These are phyloP conservation scores for Leccinum rimulosum DNA, from an alignment of 768 basidiomycete genomes.

Conservation along the genomic window DNA sequence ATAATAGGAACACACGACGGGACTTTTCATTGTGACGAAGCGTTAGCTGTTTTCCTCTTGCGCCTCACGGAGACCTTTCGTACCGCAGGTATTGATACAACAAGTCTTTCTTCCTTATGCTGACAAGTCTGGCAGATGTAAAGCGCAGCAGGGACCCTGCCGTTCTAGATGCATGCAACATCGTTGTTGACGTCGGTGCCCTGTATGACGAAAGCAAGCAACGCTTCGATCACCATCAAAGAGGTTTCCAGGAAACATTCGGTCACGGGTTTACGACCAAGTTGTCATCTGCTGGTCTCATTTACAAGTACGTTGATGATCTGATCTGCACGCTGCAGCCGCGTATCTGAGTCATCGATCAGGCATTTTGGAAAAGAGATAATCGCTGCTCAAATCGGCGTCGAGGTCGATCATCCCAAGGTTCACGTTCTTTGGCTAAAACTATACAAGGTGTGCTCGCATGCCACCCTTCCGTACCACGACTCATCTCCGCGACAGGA, in stretches of 20 bases:
- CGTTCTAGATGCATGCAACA: conserved; percentile 76
- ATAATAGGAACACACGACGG: conserved; percentile 93
- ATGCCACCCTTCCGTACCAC: not conserved
- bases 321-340: not conserved
- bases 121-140: conserved; percentile 41
- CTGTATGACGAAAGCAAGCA: conserved; percentile 78
- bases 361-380: conserved; percentile 91
- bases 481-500: conserved; percentile 46
- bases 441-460: conserved; percentile 65
- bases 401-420: conserved; percentile 54
- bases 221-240: conserved; percentile 95
- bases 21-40: conserved; percentile 97
- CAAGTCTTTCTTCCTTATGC: not conserved
- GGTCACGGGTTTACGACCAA: conserved; percentile 87
- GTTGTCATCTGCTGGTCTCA: conserved; percentile 85
- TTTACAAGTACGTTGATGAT: conserved; percentile 77
- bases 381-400: conserved; percentile 58
- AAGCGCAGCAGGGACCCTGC: conserved; percentile 73
- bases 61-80: conserved; percentile 73
- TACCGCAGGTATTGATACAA: conserved; percentile 56
- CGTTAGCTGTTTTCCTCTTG: conserved; percentile 88
- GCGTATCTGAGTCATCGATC: conserved; percentile 1
- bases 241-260: conserved; percentile 88
- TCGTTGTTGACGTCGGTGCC: conserved; percentile 96
- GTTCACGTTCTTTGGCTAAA: conserved; percentile 82